Evolutionary conservation across 345 rosid genomes (phyloP).

Genomic region (Syzygium aromaticum): DNA sequence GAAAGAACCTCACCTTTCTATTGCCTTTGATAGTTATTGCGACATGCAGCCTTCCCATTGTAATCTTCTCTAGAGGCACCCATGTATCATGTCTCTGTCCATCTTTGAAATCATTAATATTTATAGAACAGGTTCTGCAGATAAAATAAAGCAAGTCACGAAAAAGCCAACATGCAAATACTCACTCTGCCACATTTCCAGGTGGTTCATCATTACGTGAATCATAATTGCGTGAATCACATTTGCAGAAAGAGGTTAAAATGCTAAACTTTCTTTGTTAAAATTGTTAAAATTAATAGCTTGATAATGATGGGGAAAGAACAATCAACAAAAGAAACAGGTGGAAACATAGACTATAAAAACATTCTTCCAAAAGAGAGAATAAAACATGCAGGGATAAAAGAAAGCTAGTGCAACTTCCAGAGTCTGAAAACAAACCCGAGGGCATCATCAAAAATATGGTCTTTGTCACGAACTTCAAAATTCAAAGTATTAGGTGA

Average conservation of each 20-base stretch:
- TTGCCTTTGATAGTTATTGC: constrained; percentile 65
- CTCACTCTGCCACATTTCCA: background rate
- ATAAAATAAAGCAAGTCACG: background rate
- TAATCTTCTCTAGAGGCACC: constrained; percentile 74
- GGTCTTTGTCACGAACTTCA: constrained; percentile 88
- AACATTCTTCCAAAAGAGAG: background rate
- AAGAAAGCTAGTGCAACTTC: background rate
- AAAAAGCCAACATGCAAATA: background rate
- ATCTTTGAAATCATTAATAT: constrained; percentile 50
- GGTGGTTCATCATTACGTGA: background rate
- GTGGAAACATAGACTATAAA: background rate
- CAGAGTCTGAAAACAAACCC: constrained; percentile 44
- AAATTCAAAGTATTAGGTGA: constrained; percentile 45
- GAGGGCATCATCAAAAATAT: constrained; percentile 69
- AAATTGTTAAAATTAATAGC: background rate
- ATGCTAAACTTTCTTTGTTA: background rate
- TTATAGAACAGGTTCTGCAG: constrained; percentile 52
- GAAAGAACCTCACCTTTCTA: constrained; percentile 27
- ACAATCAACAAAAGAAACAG: background rate
- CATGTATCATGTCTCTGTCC: constrained; percentile 77
- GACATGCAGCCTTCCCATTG: constrained; percentile 81
- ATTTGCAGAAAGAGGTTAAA: background rate
- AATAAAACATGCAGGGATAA: background rate
- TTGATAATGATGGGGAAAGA: background rate
- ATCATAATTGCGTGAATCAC: background rate